phyloP scores from a whole-genome alignment of 768 basidiomycete genomes.

The Boletus huronensis region DNA sequence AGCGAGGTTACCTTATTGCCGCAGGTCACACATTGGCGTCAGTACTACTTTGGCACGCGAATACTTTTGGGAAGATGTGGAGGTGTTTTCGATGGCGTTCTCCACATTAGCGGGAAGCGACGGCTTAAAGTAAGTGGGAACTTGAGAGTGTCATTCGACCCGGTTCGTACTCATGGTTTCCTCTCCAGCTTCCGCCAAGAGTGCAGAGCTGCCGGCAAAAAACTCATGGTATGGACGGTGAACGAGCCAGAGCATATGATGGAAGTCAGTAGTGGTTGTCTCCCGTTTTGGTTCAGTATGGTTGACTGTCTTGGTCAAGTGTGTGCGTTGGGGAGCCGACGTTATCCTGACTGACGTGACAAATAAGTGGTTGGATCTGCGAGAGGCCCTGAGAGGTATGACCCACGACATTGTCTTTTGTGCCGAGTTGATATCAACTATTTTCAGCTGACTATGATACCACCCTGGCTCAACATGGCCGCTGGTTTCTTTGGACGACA shows the following conservation, averaged over 20 bases:
- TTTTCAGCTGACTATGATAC: slow-evolving; percentile 63
- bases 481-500: slow-evolving; percentile 74
- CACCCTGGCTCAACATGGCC: slow-evolving; percentile 56
- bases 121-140: slow-evolving; percentile 56
- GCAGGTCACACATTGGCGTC: slow-evolving; percentile 79
- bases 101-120: slow-evolving; percentile 63
- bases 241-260: slow-evolving; percentile 88
- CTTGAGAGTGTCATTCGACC: neutral
- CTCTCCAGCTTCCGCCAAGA: slow-evolving; percentile 68
- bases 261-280: slow-evolving; percentile 51
- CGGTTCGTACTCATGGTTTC: slow-evolving; percentile 2
- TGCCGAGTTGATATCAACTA: neutral
- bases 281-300: neutral
- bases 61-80: slow-evolving; percentile 87
- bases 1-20: slow-evolving; percentile 73
- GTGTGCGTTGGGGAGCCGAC: slow-evolving; percentile 73
- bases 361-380: slow-evolving; percentile 61
- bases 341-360: slow-evolving; percentile 80
- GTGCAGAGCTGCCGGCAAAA: slow-evolving; percentile 76
- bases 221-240: slow-evolving; percentile 94
- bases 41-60: slow-evolving; percentile 68
- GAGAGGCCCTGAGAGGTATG: slow-evolving; percentile 55
- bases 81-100: slow-evolving; percentile 86
- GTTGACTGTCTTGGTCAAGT: slow-evolving; percentile 38
- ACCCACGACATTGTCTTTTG: neutral